Base-by-base conservation (phyloP, 163 green algal genomes). In the Scenedesmus sp. region DNA sequence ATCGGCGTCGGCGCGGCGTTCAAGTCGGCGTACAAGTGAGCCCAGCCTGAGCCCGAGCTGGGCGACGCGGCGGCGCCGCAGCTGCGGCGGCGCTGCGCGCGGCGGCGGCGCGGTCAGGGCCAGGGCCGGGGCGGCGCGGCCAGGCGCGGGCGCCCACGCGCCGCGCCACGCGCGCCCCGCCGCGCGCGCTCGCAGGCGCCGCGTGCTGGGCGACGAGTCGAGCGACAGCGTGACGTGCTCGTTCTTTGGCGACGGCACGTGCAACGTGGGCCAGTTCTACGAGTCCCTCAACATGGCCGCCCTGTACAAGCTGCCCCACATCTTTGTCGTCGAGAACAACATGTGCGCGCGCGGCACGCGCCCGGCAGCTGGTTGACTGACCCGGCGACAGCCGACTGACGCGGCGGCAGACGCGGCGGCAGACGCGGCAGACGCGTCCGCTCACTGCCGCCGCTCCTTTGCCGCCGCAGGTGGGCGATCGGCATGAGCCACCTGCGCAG, bases 301-400 rank as follows among this genome's bases (percentile, higher is more conserved):
- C 6, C 88, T 98, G 18, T 98, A 98, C 91, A 98, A 98, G 91
- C 94, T 99, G 83, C 96, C 96, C 29, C 92, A 94, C 89, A 97
- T 99, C 75, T 99, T 99, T 76, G 95, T 99, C 60, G 96, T 99
- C 64, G 96, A 99, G 89, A 99, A 99, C 91, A 99, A 99, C 91
- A 88, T 91, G 83, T 96, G 86, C 67, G 81, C 44, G 48, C 11
- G 29, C 14, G 36, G n/a, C 34, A 14, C 18, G 15, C 24, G 24
- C 14, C 15, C 31, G 14, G 24, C 18, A 26, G 1, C 48, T 20
- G 18, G 18, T 57, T 57, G 48, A 18, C 18, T 26, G 20, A 57
- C 22, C 48, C 22, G 20, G 53, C 53, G 11, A 34, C n/a, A 28
- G 53, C 53, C n/a, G 14, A 34, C n/a, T n/a, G n/a, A n/a, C n/a